Percentiles rank a stretch among this genome's conserved stretches.
Conservation (phyloP, 129 eudicot genomes). For the Escallonia rubra region DNA sequence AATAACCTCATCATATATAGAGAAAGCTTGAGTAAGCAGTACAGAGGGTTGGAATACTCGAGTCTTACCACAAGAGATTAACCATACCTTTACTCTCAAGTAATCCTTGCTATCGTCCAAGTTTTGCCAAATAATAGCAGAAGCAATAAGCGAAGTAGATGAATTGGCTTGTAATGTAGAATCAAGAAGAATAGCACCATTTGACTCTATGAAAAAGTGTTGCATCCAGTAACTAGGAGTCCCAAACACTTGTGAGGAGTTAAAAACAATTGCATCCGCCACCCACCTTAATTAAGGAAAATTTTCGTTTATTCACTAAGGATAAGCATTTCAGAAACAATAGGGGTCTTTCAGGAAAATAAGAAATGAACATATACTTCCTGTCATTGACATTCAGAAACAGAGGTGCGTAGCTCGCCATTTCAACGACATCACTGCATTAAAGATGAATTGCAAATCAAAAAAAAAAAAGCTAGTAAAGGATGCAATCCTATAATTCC, state of each 20-base stretch:
- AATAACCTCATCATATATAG: too few species aligned
- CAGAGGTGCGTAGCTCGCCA: slow-evolving; percentile 92
- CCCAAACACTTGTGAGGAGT: slow-evolving; percentile 63
- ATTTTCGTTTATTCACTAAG: slow-evolving; percentile 1
- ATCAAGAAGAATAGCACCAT: slow-evolving; percentile 74
- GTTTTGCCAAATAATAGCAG: slow-evolving; percentile 61
- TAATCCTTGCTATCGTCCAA: slow-evolving; percentile 35
- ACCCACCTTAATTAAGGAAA: slow-evolving; percentile 44
- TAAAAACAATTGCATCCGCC: slow-evolving; percentile 92
- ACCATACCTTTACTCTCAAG: slow-evolving; percentile 67
- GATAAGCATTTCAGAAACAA: not conserved
- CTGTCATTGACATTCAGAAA: slow-evolving; percentile 68
- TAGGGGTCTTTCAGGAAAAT: not conserved
- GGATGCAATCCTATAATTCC: too few species aligned
- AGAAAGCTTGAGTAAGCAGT: too few species aligned
- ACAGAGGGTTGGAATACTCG: not conserved
- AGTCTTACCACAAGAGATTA: not conserved
- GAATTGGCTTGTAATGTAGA: slow-evolving; percentile 48
- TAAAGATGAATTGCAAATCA: slow-evolving; percentile 6
- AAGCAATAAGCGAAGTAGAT: slow-evolving; percentile 57
- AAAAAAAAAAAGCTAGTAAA: not conserved
- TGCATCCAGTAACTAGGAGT: slow-evolving; percentile 99
- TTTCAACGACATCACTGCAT: slow-evolving; percentile 76
- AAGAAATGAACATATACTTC: slow-evolving; percentile 30
- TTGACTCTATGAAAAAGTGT: slow-evolving; percentile 61